Conservation (phyloP, 208 protist species). For the Tetramitus jugosus region DNA sequence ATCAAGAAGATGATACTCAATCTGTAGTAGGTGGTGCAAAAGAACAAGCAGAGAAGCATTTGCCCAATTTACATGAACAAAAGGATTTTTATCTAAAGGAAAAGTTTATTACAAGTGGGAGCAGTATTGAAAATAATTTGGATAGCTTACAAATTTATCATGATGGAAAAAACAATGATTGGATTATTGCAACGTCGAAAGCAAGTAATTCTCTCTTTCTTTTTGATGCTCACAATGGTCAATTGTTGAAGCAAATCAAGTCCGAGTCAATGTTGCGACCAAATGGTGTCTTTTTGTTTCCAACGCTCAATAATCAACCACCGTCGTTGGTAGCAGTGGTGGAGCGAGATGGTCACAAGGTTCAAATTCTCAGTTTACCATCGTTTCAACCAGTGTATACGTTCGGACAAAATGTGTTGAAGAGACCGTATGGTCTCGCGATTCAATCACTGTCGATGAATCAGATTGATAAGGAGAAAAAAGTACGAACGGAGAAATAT, state of each 20-base stretch:
- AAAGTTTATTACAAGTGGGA: too few species aligned
- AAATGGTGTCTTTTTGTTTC: background rate
- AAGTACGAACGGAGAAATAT: background rate
- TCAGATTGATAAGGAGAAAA: too few species aligned
- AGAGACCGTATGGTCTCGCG: background rate
- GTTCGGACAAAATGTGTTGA: background rate
- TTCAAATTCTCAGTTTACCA: background rate
- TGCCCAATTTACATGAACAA: too few species aligned
- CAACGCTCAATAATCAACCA: background rate
- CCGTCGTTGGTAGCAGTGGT: background rate
- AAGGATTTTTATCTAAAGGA: too few species aligned
- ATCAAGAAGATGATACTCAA: too few species aligned
- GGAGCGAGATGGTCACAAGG: background rate
- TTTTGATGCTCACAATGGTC: background rate
- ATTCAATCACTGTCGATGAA: too few species aligned
- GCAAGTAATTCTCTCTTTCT: background rate
- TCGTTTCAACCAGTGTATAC: background rate
- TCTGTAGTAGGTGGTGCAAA: too few species aligned
- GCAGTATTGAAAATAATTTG: too few species aligned
- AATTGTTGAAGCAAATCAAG: background rate
- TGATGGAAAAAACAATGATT: background rate
- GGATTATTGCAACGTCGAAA: background rate
- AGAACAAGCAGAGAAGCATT: too few species aligned
- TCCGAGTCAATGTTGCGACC: background rate
- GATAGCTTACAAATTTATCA: too few species aligned